These are phyloP conservation scores for Chimonanthus praecox DNA, from an alignment of 164 flowering plant genomes.

Conservation along the genomic window DNA sequence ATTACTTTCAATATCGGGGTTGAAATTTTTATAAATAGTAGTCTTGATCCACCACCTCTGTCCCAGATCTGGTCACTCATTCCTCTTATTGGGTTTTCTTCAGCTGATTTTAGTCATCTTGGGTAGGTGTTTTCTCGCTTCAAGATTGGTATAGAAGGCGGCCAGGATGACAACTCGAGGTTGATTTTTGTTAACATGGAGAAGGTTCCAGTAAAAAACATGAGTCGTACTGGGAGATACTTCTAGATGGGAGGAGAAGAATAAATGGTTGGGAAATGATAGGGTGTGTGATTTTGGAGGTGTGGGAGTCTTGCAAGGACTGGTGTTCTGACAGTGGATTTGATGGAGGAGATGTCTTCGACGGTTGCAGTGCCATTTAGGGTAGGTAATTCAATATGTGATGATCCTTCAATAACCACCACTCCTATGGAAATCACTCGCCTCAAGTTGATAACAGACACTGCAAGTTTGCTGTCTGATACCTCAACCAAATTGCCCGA, in stretches of 20 bases:
- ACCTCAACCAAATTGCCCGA: slow-evolving; percentile 13
- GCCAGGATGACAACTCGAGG: neutral
- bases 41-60: slow-evolving; percentile 14
- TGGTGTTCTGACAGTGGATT: slow-evolving; percentile 13
- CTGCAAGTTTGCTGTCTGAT: slow-evolving; percentile 32
- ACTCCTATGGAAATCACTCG: slow-evolving; percentile 32
- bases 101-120: neutral
- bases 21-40: slow-evolving; percentile 8
- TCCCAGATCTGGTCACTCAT: slow-evolving; percentile 20
- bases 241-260: slow-evolving; percentile 12
- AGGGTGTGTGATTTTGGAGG: slow-evolving; percentile 16
- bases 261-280: slow-evolving; percentile 20
- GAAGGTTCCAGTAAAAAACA: neutral
- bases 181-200: slow-evolving; percentile 14
- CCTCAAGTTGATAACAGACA: slow-evolving; percentile 36
- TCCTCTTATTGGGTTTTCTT: neutral
- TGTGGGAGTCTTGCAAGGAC: slow-evolving; percentile 4
- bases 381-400: slow-evolving; percentile 34
- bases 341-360: slow-evolving; percentile 54
- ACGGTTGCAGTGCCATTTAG: slow-evolving; percentile 44
- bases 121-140: neutral
- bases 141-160: neutral
- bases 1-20: slow-evolving; percentile 8
- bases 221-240: neutral
- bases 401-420: slow-evolving; percentile 18